Evolutionary conservation across 305 asterid genomes (phyloP).

Genomic region (Coffea humblotiana): DNA sequence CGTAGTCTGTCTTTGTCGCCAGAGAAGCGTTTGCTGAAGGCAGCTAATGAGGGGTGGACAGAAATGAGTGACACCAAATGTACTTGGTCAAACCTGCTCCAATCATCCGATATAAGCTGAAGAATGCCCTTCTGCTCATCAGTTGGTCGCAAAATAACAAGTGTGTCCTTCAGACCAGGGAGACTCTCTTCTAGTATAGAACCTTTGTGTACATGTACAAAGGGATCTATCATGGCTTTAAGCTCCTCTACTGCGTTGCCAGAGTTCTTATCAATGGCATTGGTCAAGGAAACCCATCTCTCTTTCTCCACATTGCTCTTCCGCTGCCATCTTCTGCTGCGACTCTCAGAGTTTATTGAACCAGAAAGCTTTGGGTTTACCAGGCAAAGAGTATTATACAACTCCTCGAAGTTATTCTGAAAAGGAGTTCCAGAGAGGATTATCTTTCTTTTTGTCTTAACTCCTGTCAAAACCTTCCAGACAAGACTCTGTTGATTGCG

Average conservation of each 20-base stretch:
- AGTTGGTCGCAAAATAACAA: conserved; percentile 51
- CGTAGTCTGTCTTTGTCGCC: conserved; percentile 10
- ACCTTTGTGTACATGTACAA: conserved; percentile 61
- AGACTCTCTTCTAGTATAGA: conserved; percentile 48
- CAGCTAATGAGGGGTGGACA: conserved; percentile 57
- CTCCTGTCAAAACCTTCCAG: conserved; percentile 52
- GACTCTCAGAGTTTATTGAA: conserved; percentile 9
- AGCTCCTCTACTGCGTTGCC: conserved; percentile 31
- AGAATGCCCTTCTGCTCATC: conserved; percentile 38
- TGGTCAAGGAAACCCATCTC: conserved; percentile 36
- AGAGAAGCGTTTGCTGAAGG: conserved; percentile 9
- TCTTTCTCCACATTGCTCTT: conserved; percentile 22
- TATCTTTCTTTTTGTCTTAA: conserved; percentile 47
- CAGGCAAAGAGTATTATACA: conserved; percentile 56
- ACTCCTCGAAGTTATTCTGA: conserved; percentile 61
- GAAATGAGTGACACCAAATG: conserved; percentile 46
- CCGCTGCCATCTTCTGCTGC: conserved; percentile 6
- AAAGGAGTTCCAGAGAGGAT: conserved; percentile 81
- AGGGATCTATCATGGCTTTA: conserved; percentile 45
- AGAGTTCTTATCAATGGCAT: conserved; percentile 25
- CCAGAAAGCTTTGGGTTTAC: conserved; percentile 48
- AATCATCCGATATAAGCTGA: conserved; percentile 4
- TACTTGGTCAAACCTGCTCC: conserved; percentile 21
- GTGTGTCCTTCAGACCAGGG: conserved; percentile 52
- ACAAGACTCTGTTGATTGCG: conserved; percentile 47